A percentile compares a stretch with the other conserved stretches of the same genome.
Evolutionary conservation across 129 eudicot species (phyloP).

Genomic region (sunflower (Helianthus annuus)): DNA sequence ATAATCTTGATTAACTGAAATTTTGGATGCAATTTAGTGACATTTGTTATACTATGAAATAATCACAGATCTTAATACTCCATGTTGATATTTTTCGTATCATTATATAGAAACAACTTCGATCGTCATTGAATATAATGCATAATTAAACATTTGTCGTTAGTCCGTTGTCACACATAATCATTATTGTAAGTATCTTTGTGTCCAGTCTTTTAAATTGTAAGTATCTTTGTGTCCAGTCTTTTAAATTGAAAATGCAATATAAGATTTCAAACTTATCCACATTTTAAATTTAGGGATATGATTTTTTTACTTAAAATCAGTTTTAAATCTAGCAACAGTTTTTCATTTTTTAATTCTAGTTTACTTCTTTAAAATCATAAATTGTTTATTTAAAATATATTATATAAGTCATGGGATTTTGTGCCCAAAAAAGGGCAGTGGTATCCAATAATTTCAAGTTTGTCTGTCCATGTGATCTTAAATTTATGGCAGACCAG

Average conservation of each 20-base stretch:
- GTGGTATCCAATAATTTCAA: slow-evolving; percentile 33
- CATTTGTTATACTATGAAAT: background rate
- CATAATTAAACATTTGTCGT: background rate
- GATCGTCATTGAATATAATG: background rate
- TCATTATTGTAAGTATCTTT: background rate
- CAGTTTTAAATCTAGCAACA: too few species aligned
- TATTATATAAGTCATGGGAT: slow-evolving; percentile 1
- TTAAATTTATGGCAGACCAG: slow-evolving; percentile 9
- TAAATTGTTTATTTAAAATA: background rate
- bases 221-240: background rate
- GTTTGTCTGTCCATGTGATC: slow-evolving; percentile 32
- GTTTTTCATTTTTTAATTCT: too few species aligned
- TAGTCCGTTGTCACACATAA: slow-evolving; percentile 3
- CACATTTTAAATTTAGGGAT: background rate
- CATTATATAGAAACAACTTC: background rate
- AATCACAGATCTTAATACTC: background rate
- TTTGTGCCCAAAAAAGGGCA: slow-evolving; percentile 33
- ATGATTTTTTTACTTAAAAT: background rate
- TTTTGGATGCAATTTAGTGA: background rate
- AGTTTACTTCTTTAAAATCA: too few species aligned
- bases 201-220: background rate
- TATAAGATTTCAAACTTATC: background rate
- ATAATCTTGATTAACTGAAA: too few species aligned
- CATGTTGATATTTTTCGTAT: background rate
- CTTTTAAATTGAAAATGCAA: background rate